phyloP scores from a whole-genome alignment of 2,329 filamentous ascomycete species.

The Diaporthe sp. region DNA sequence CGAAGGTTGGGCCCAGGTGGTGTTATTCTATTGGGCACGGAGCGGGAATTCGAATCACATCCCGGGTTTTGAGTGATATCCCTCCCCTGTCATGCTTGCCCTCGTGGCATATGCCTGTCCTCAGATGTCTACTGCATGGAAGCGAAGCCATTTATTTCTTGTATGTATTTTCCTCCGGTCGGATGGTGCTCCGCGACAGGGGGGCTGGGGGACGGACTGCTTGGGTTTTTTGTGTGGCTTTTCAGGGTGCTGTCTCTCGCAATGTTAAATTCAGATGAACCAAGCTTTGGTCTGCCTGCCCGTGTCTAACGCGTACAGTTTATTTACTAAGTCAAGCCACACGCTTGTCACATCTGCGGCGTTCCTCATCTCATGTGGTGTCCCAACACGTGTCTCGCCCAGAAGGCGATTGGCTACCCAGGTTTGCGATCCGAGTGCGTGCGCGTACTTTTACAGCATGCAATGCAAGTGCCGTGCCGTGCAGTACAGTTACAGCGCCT shows the following conservation, averaged over 20 bases:
- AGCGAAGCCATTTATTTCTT: background rate
- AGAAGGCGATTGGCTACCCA: slow-evolving; percentile 12
- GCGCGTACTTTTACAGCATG: slow-evolving; percentile 21
- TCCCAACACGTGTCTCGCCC: background rate
- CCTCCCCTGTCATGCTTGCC: background rate
- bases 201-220: background rate
- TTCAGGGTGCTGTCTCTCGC: background rate
- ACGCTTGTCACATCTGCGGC: background rate
- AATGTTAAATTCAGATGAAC: slow-evolving; percentile 11
- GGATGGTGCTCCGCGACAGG: background rate
- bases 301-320: background rate
- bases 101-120: slow-evolving; percentile 7
- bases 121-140: background rate
- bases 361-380: background rate
- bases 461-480: background rate
- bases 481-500: background rate
- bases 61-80: background rate
- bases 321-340: background rate
- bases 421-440: background rate
- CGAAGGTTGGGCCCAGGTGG: background rate
- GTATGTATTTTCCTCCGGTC: background rate
- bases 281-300: background rate
- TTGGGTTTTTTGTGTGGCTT: background rate
- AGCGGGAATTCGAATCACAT: background rate
- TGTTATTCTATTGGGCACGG: slow-evolving; percentile 25